Base-by-base conservation (phyloP, 129 eudicot species). In the Kitagawia praeruptora region DNA sequence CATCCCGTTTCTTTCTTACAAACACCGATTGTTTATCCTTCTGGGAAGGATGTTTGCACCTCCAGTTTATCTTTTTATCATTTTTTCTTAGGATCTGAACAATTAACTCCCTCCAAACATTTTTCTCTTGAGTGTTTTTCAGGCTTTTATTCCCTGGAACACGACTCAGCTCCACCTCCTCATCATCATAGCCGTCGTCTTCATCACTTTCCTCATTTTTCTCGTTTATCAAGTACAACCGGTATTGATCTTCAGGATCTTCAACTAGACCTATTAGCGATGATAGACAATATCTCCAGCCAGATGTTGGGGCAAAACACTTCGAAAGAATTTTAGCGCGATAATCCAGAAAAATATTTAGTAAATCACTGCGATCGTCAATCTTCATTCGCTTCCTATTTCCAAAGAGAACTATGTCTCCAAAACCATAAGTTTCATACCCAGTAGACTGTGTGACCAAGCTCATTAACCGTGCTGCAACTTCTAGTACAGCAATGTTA, bases 381-480 rank as follows among this genome's bases (percentile, higher is more conserved):
- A 87, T 82, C 75, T 87, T 84, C 92, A 89, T 89, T 83, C 87
- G 70, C 67, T 89, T 47, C 54, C 71, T 75, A 77, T 88, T 90
- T 4, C 97, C 96, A 87, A 88, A 87, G 78, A 92, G 75, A 38
- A 88, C 85, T 80, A 92, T 48, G 74, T 92, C 91, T 38, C 96
- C 97, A 8, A 92, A 56, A 11, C 93, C 97, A 79, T 90, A 90
- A 37, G 84, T 85, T 19, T 80, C 87, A 54, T 72, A 76, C 34
- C 41, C 54, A 19, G 67, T 77, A 25, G 79, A 49, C 6, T 78
- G 81, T 18, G 4, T 74, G 2, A 85, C 61, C 51, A 84, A 77
- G 7, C 70, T 83, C 78, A 85, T 2, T 21, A 90, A 63, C 44
- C 89, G 70, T 49, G 80, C 80, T 12, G 87, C 76, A 45, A 90